phyloP scores from a whole-genome alignment of 2,329 filamentous ascomycete genomes.

The Lanzia echinophila region DNA sequence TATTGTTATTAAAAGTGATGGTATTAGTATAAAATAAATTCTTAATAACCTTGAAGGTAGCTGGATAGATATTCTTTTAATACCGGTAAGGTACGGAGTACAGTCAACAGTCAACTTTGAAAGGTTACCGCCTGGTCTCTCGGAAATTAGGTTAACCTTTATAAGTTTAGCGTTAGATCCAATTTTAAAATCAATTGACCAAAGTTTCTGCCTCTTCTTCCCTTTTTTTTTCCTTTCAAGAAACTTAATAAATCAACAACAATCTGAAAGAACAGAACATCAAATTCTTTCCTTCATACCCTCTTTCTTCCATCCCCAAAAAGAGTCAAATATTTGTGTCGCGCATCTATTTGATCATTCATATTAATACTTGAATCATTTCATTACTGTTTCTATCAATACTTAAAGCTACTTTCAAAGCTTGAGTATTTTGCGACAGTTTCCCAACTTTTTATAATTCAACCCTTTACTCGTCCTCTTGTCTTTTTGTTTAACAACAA shows the following conservation, averaged over 20 bases:
- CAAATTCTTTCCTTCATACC: background rate
- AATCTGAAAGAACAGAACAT: too few relatives aligned
- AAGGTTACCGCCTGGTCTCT: too few relatives aligned
- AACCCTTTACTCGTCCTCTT: background rate
- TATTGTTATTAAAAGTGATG: too few relatives aligned
- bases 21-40: too few relatives aligned
- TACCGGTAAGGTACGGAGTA: too few relatives aligned
- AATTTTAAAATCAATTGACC: slow-evolving; percentile 8
- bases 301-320: slow-evolving; percentile 2
- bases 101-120: too few relatives aligned
- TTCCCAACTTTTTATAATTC: background rate
- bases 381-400: slow-evolving; percentile 1
- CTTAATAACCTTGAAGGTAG: too few relatives aligned
- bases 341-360: background rate
- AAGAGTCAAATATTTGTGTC: slow-evolving; percentile 9
- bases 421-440: slow-evolving; percentile 10
- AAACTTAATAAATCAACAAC: slow-evolving; percentile 1
- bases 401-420: slow-evolving; percentile 8
- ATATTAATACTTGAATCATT: too few relatives aligned
- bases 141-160: background rate
- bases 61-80: too few relatives aligned
- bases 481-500: slow-evolving; percentile 10
- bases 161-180: slow-evolving; percentile 9
- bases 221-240: slow-evolving; percentile 8
- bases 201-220: too few relatives aligned